Percentiles rank a stretch among this genome's conserved stretches.
Conservation (phyloP, 2,329 filamentous ascomycete species). For the Pyricularia grisea region DNA sequence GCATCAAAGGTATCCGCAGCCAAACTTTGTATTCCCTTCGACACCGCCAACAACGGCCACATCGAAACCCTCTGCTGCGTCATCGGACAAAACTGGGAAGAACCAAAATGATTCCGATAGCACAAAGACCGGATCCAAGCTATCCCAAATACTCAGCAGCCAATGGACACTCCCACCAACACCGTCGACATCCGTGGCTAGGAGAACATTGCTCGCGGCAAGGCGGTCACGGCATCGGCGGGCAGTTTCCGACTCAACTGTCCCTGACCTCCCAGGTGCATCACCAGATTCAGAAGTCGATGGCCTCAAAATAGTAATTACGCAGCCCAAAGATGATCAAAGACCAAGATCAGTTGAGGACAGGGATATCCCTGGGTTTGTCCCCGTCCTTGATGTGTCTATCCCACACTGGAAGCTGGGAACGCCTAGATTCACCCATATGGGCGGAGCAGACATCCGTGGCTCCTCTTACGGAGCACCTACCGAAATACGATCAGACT, state of each 20-base stretch:
- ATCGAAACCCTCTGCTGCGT: slow-evolving; percentile 33
- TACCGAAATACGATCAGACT: slow-evolving; percentile 58
- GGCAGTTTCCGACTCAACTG: slow-evolving; percentile 68
- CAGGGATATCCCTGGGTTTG: slow-evolving; percentile 36
- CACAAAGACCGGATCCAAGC: background rate
- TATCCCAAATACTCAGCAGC: slow-evolving; percentile 17
- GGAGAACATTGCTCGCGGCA: slow-evolving; percentile 22
- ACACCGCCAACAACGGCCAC: slow-evolving; percentile 51
- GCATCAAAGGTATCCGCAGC: slow-evolving; percentile 52
- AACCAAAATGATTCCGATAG: background rate
- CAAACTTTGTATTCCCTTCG: slow-evolving; percentile 49
- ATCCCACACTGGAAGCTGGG: slow-evolving; percentile 83
- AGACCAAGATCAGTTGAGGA: slow-evolving; percentile 57
- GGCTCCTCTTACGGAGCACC: slow-evolving; percentile 68
- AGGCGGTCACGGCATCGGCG: slow-evolving; percentile 39
- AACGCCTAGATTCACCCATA: slow-evolving; percentile 67
- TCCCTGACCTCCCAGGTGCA: slow-evolving; percentile 30
- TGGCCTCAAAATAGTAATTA: slow-evolving; percentile 73
- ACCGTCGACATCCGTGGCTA: slow-evolving; percentile 24
- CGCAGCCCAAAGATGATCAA: slow-evolving; percentile 52
- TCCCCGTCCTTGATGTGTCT: slow-evolving; percentile 53
- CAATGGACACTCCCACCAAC: slow-evolving; percentile 34
- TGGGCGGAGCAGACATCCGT: slow-evolving; percentile 67
- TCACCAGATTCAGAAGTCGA: slow-evolving; percentile 52
- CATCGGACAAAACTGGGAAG: background rate